These are phyloP conservation scores for Sarcomyxa edulis DNA, from an alignment of 768 basidiomycete species.

Conservation along the genomic window DNA sequence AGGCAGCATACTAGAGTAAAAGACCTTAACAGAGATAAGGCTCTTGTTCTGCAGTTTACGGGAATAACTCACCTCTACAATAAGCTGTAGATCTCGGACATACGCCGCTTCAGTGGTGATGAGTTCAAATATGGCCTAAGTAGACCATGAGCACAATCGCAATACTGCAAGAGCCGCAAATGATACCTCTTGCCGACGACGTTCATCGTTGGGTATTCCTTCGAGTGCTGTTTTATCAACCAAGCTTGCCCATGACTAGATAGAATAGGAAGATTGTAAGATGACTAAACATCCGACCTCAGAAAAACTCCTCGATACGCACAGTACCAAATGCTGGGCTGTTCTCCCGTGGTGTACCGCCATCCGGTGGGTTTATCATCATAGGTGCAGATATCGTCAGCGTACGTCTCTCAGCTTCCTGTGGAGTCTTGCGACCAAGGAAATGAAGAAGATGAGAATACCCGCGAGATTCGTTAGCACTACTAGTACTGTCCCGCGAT, in stretches of 20 bases:
- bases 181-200: constrained; percentile 81
- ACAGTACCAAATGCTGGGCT: constrained; percentile 71
- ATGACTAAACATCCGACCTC: neutral
- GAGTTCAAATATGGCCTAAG: constrained; percentile 87
- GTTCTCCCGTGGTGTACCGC: constrained; percentile 29
- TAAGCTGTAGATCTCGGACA: constrained; percentile 85
- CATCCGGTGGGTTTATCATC: constrained; percentile 24
- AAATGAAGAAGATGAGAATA: constrained; percentile 56
- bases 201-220: constrained; percentile 71
- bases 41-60: neutral
- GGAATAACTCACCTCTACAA: constrained; percentile 65
- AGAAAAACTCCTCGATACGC: constrained; percentile 16
- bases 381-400: constrained; percentile 71
- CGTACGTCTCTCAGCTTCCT: constrained; percentile 33
- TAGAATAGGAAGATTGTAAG: constrained; percentile 2
- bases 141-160: neutral
- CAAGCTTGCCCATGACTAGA: constrained; percentile 87
- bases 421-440: constrained; percentile 57
- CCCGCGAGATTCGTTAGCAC: constrained; percentile 29
- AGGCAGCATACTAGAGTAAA: constrained; percentile 75
- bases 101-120: constrained; percentile 89
- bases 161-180: neutral
- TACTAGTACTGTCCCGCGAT: constrained; percentile 22
- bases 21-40: constrained; percentile 48
- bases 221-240: constrained; percentile 81